Conservation (phyloP, 2,329 filamentous ascomycete genomes). For the Gnomoniopsis sp. region DNA sequence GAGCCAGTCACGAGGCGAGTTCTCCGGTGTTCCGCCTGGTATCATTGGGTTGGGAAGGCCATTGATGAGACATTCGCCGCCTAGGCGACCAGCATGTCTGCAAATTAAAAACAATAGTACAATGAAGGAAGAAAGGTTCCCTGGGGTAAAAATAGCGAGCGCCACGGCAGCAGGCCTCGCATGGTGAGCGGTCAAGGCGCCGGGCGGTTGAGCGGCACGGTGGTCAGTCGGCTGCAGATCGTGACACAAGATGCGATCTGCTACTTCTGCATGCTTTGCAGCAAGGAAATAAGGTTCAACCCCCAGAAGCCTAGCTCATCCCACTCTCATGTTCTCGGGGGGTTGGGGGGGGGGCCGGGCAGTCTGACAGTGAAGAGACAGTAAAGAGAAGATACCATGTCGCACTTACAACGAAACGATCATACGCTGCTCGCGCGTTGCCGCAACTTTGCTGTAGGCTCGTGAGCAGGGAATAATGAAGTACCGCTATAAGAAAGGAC, state of each 20-base stretch:
- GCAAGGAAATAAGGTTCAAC: background rate
- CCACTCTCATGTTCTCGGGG: background rate
- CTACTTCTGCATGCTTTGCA: background rate
- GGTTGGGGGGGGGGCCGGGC: no score
- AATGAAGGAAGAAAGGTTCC: background rate
- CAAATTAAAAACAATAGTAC: background rate
- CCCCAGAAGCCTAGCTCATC: background rate
- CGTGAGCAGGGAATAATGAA: background rate
- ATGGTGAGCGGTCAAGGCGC: no score
- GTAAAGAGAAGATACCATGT: no score
- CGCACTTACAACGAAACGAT: background rate
- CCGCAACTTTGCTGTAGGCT: constrained; percentile 7
- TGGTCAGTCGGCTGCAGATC: constrained; percentile 8
- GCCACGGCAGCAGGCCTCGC: background rate
- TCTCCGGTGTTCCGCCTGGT: background rate
- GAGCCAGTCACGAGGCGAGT: background rate
- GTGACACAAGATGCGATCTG: constrained; percentile 8
- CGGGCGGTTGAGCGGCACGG: no score
- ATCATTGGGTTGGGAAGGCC: background rate
- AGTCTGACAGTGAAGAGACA: background rate
- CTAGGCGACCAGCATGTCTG: background rate
- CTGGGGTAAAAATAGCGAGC: background rate
- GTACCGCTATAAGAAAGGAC: no score
- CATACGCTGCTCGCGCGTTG: background rate
- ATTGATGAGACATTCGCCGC: background rate